A percentile compares a stretch with the other conserved stretches of the same genome.
These are phyloP conservation scores for Linnemannia exigua DNA, from an alignment of 192 early-diverging fungal genomes.

Conservation along the genomic window DNA sequence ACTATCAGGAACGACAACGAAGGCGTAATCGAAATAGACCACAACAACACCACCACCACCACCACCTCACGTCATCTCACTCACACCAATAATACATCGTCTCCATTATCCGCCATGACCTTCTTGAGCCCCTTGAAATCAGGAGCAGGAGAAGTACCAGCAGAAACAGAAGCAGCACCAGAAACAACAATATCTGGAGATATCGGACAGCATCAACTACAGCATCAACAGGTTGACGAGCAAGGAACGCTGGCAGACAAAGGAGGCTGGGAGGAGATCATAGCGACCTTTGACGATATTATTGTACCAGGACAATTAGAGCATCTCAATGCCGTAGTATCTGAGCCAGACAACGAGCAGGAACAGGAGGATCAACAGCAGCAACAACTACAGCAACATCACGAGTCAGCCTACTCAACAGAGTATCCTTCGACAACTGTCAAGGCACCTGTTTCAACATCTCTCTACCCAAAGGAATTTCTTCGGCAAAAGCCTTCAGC, in stretches of 20 bases:
- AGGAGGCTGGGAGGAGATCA: conserved; percentile 4
- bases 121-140: conserved; percentile 25
- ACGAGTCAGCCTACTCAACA: background rate
- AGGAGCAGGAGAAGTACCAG: conserved; percentile 8
- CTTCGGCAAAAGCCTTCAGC: background rate
- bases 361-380: background rate
- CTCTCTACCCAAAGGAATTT: conserved; percentile 11
- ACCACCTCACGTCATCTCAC: background rate
- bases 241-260: background rate
- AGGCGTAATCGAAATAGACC: background rate
- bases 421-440: background rate
- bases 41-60: conserved; percentile 5
- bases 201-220: background rate
- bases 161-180: background rate
- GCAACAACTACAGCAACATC: conserved; percentile 17
- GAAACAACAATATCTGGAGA: conserved; percentile 1
- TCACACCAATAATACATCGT: background rate
- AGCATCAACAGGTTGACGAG: background rate
- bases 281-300: conserved; percentile 14
- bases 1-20: conserved; percentile 7
- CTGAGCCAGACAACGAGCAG: background rate
- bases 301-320: background rate
- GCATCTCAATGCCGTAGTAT: background rate
- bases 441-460: background rate
- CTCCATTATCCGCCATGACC: conserved; percentile 4